phyloP scores from a whole-genome alignment of 108 stramenopile genomes.

The Nannochloropsis oceanica region DNA sequence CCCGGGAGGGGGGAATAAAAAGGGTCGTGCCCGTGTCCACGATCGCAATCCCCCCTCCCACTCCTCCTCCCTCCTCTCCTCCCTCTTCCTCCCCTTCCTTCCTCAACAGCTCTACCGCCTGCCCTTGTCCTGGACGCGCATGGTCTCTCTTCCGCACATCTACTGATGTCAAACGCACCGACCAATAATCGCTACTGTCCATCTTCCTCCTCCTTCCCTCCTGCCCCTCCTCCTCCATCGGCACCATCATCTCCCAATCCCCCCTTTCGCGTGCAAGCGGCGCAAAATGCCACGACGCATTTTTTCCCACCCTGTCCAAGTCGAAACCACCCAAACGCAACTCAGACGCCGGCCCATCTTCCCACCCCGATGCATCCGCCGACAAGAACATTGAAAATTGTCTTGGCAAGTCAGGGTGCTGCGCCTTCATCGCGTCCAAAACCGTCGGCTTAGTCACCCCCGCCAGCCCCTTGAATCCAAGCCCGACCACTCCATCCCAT shows the following conservation, averaged over 20 bases:
- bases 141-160: not conserved
- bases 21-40: not conserved
- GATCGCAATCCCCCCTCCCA: not conserved
- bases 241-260: too few species aligned
- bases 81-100: not conserved
- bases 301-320: not conserved
- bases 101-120: not conserved
- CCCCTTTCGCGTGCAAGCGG: too few species aligned
- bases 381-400: conserved; percentile 27
- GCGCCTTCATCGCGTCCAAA: conserved; percentile 14
- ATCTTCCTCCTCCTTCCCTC: not conserved
- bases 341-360: not conserved
- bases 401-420: conserved; percentile 25
- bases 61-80: not conserved
- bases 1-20: not conserved
- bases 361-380: not conserved
- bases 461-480: conserved; percentile 13
- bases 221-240: not conserved
- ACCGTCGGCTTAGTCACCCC: conserved; percentile 22
- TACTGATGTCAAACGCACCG: not conserved
- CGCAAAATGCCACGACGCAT: not conserved
- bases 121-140: not conserved
- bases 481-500: conserved; percentile 25
- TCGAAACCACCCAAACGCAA: not conserved
- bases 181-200: not conserved